phyloP scores from a whole-genome alignment of 148 eudicot species.

The Limonium bicolor region DNA sequence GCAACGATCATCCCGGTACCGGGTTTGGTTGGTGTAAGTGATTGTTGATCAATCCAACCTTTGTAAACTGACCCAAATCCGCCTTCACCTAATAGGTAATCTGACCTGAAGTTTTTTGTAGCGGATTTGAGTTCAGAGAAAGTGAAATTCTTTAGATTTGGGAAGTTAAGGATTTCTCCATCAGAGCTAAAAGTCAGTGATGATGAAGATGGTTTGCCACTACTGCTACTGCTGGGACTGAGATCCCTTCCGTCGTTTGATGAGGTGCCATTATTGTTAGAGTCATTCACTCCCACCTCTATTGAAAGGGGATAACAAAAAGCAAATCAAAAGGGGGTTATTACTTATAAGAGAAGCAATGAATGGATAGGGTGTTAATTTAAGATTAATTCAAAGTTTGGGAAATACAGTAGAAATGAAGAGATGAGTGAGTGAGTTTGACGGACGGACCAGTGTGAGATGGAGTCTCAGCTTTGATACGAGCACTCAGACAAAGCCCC shows the following conservation, averaged over 20 bases:
- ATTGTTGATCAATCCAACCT: conserved; percentile 10
- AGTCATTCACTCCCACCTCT: no score
- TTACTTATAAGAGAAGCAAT: no score
- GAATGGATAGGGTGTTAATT: background rate
- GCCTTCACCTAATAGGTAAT: conserved; percentile 7
- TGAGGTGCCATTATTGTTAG: no score
- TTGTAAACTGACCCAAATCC: conserved; percentile 10
- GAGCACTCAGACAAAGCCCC: conserved; percentile 5
- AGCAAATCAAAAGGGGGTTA: no score
- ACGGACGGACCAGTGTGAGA: background rate
- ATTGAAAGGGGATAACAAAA: no score
- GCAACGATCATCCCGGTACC: conserved; percentile 10
- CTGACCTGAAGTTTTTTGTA: conserved; percentile 7
- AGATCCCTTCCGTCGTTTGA: no score
- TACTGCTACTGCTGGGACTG: no score
- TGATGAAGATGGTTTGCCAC: no score
- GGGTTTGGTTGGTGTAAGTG: conserved; percentile 4
- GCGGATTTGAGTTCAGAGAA: conserved; percentile 10
- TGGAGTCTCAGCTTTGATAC: conserved; percentile 2
- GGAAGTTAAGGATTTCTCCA: background rate
- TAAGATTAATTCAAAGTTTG: background rate
- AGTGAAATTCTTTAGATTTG: conserved; percentile 6
- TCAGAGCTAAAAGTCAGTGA: no score
- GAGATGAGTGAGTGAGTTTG: no score
- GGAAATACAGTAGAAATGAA: background rate